Evolutionary conservation across 805 yeast species (phyloP).

Genomic region (Candida quercuum): DNA sequence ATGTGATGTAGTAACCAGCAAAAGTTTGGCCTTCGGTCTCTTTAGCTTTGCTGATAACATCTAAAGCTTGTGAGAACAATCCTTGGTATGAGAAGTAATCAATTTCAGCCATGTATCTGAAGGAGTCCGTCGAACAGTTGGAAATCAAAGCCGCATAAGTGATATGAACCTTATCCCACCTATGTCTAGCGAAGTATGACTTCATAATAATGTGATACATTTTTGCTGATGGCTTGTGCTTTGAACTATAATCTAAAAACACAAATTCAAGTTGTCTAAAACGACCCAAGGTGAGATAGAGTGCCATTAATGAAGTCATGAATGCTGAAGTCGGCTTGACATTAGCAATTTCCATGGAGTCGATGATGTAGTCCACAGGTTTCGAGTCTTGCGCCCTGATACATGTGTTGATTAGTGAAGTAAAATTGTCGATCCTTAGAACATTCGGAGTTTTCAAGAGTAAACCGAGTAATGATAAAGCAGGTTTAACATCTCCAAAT

Average conservation of each 20-base stretch:
- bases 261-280: conserved; percentile 10
- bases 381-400: conserved; percentile 9
- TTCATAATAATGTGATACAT: conserved; percentile 13
- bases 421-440: conserved; percentile 6
- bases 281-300: conserved; percentile 9
- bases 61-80: conserved; percentile 25
- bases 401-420: conserved; percentile 9
- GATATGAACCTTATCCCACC: conserved; percentile 10
- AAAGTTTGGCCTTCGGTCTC: conserved; percentile 12
- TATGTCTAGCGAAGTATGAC: conserved; percentile 7
- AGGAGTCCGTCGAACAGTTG: too few species aligned
- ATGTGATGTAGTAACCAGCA: conserved; percentile 23
- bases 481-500: conserved; percentile 15
- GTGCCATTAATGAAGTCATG: conserved; percentile 10
- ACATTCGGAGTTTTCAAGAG: conserved; percentile 5
- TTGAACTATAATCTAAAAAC: background rate
- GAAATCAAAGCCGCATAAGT: conserved; percentile 2
- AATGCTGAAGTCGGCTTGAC: conserved; percentile 12
- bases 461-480: conserved; percentile 13
- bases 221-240: conserved; percentile 2
- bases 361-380: conserved; percentile 7
- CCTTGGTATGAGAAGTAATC: conserved; percentile 10
- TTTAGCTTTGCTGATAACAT: conserved; percentile 24
- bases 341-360: conserved; percentile 8
- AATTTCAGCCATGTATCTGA: conserved; percentile 1